Evolutionary conservation across 139 green algal species (phyloP), one percentile per base, ranked within the genome.

Genomic region (Asterochloris erici): DNA sequence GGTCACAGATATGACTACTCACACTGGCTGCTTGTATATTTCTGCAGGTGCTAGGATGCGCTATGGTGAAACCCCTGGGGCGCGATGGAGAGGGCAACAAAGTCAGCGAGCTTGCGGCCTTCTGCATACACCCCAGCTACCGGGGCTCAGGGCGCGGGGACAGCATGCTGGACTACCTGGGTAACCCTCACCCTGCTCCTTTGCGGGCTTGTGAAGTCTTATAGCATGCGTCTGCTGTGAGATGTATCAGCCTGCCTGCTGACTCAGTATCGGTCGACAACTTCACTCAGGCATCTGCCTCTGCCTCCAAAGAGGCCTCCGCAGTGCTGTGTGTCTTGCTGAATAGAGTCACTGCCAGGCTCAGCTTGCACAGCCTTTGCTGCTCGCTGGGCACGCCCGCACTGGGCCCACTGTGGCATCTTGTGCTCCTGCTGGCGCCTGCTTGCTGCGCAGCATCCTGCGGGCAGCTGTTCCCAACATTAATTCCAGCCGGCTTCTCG

Each of bases 91-190:
- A 90, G 63, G 87, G 85, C 26, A 23, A 79, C 47, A 60, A 69
- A 14, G 81, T 80, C 21, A 93, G 90, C 0, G 97, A 99, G 91
- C 86, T 99, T 60, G 92, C 91, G 24, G 93, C 95, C 16, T 97
- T 99, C 82, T 94, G 93, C 29, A 93, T 99, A 23, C 82, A 92
- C 80, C 83, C 90, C 0, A 78, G 88, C 12, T 96, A 90, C 88
- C 87, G 95, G 12, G 88, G 92, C 64, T 88, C 88, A 9, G 97
- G 97, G 21, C 90, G 93, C 16, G 97, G 97, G 19, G 97, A 99
- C 90, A 90, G 85, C 38, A 81, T 99, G 87, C 89, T 98, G 73
- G 93, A 91, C 74, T 93, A 90, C 28, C 83, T 93, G 24, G 89
- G 76, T 80, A 15, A 54, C 6, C 24, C 13, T 63, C 27, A n/a